A percentile compares a stretch with the other conserved stretches of the same genome.
Evolutionary conservation across 805 yeast genomes (phyloP).

Genomic region (Ogataea trehaloabstinens): DNA sequence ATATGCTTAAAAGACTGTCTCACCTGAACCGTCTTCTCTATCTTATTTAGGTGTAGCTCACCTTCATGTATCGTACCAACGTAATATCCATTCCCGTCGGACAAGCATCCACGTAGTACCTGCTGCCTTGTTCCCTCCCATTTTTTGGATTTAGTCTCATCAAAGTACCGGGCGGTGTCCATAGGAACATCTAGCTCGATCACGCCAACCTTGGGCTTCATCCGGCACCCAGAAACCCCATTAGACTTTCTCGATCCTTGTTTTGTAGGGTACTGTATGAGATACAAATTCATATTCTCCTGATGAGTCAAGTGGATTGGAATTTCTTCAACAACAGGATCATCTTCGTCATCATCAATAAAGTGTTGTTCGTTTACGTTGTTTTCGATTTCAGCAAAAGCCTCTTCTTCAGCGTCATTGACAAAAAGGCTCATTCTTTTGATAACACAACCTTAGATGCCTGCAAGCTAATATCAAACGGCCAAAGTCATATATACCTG

Average conservation of each 20-base stretch:
- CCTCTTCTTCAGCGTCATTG: slow-evolving; percentile 22
- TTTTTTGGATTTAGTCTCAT: slow-evolving; percentile 55
- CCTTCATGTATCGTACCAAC: slow-evolving; percentile 39
- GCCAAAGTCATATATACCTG: too few species aligned
- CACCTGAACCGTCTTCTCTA: slow-evolving; percentile 69
- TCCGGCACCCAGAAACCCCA: slow-evolving; percentile 38
- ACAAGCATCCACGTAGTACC: slow-evolving; percentile 68
- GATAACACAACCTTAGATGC: too few species aligned
- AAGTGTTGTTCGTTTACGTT: slow-evolving; percentile 40
- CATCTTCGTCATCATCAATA: slow-evolving; percentile 44
- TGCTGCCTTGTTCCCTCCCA: slow-evolving; percentile 67
- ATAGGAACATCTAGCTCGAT: slow-evolving; percentile 78
- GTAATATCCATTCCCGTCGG: slow-evolving; percentile 50
- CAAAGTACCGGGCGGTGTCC: slow-evolving; percentile 66
- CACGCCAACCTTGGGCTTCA: slow-evolving; percentile 61
- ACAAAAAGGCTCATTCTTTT: slow-evolving; percentile 36
- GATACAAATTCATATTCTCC: slow-evolving; percentile 7
- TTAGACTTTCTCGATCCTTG: slow-evolving; percentile 33
- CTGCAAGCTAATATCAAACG: too few species aligned
- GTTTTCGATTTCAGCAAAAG: slow-evolving; percentile 6
- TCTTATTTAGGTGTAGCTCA: slow-evolving; percentile 61
- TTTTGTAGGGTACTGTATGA: slow-evolving; percentile 25
- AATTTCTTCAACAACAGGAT: slow-evolving; percentile 58
- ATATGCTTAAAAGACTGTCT: slow-evolving; percentile 81
- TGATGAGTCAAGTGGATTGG: slow-evolving; percentile 41